phyloP scores from a whole-genome alignment of 345 rosid species.

The Eucalyptus cladocalyx region DNA sequence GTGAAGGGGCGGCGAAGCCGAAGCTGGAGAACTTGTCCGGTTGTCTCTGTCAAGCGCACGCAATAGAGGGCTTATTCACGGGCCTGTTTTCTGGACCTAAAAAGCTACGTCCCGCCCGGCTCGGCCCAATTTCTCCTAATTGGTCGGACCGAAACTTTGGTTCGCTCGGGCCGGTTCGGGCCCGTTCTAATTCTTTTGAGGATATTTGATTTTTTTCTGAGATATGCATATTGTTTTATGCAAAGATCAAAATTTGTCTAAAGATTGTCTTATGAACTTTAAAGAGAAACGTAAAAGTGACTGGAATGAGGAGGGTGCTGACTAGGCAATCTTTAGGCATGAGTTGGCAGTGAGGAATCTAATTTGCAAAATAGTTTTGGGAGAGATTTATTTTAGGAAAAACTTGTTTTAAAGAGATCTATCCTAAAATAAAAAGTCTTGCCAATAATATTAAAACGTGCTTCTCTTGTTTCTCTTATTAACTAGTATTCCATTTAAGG shows the following conservation, averaged over 20 bases:
- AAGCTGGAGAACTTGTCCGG: background rate
- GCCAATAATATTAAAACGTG: background rate
- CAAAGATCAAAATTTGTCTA: background rate
- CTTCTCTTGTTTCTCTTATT: background rate
- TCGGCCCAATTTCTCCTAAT: background rate
- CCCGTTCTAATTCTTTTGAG: background rate
- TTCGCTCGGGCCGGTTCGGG: background rate
- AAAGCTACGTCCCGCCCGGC: background rate
- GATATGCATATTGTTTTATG: background rate
- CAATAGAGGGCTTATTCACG: background rate
- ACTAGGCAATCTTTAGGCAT: background rate
- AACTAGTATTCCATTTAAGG: fast-evolving
- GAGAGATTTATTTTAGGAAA: background rate
- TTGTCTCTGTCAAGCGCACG: background rate
- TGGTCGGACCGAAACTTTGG: background rate
- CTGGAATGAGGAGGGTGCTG: background rate
- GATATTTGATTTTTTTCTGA: background rate
- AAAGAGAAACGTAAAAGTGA: background rate
- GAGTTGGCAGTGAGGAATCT: background rate
- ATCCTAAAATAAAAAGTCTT: background rate
- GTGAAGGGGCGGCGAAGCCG: background rate
- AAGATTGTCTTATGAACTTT: background rate
- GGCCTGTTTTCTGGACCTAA: background rate
- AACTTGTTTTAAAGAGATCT: background rate
- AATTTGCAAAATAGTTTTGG: background rate